Evolutionary conservation across 805 yeast genomes (phyloP).

Genomic region (Schizosaccharomyces pombe): DNA sequence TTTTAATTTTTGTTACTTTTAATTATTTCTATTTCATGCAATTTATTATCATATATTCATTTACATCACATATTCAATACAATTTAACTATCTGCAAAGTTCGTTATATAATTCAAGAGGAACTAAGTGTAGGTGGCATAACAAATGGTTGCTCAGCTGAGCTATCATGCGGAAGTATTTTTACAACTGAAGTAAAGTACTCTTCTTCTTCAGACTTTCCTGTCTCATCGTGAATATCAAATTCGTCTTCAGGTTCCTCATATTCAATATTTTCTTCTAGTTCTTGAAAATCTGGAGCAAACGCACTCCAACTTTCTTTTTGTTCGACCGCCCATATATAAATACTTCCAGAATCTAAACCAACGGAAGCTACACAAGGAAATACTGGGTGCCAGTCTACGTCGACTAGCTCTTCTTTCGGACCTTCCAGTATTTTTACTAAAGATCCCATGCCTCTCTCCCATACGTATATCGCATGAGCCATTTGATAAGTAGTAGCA

Average conservation of each 20-base stretch:
- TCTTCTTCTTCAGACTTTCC: slow-evolving; percentile 31
- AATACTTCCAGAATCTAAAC: slow-evolving; percentile 59
- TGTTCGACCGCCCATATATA: slow-evolving; percentile 62
- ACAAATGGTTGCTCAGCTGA: slow-evolving; percentile 68
- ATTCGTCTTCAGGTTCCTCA: slow-evolving; percentile 74
- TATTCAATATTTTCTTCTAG: slow-evolving; percentile 79
- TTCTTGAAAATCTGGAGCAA: slow-evolving; percentile 90
- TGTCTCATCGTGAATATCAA: slow-evolving; percentile 28
- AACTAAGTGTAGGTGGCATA: slow-evolving; percentile 53
- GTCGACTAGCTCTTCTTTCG: slow-evolving; percentile 65
- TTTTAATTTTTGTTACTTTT: too few species aligned
- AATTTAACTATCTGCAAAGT: slow-evolving; percentile 9
- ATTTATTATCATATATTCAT: too few species aligned
- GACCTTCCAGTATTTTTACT: slow-evolving; percentile 72
- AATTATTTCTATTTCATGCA: slow-evolving; percentile 8
- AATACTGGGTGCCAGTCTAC: slow-evolving; percentile 66
- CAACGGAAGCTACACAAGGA: slow-evolving; percentile 60
- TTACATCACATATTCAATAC: too few species aligned
- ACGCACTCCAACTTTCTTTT: slow-evolving; percentile 87
- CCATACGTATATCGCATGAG: slow-evolving; percentile 82
- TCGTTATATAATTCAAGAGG: slow-evolving; percentile 30
- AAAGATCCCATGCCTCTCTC: slow-evolving; percentile 74
- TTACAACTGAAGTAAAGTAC: slow-evolving; percentile 46
- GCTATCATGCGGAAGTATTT: slow-evolving; percentile 55
- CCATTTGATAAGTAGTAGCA: slow-evolving; percentile 70